Evolutionary conservation across 495 filamentous ascomycete species (phyloP).

Genomic region (Clavariopsis aquatica): DNA sequence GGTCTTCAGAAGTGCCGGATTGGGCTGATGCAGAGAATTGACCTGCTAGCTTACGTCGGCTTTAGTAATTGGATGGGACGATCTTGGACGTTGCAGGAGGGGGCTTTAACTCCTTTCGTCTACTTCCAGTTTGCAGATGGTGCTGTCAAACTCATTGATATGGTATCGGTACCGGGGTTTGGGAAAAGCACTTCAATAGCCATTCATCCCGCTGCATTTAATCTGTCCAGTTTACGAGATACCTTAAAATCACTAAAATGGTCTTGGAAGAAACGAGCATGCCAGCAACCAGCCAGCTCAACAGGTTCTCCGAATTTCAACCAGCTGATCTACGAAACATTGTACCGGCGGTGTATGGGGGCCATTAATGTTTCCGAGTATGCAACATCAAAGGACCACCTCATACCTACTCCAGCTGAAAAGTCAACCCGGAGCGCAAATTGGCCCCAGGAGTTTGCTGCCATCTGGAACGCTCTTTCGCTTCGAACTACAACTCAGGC

Average conservation of each 20-base stretch:
- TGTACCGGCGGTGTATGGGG: neutral
- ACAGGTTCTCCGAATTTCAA: neutral
- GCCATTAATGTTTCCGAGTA: neutral
- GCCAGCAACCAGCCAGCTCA: neutral
- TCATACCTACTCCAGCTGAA: neutral
- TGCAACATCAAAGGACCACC: neutral
- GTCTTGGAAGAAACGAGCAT: neutral
- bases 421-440: neutral
- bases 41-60: constrained; percentile 11
- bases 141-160: constrained; percentile 1
- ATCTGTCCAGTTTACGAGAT: neutral
- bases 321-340: neutral
- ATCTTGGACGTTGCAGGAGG: constrained; percentile 31
- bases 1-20: constrained; percentile 6
- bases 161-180: neutral
- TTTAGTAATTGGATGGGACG: constrained; percentile 24
- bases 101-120: constrained; percentile 1
- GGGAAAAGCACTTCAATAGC: neutral
- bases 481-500: constrained; percentile 3
- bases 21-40: neutral
- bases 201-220: neutral
- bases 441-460: neutral
- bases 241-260: constrained; percentile 3
- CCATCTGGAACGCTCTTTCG: constrained; percentile 10
- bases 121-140: constrained; percentile 32